phyloP scores from a whole-genome alignment of 2,329 filamentous ascomycete species.

The Calonectria leucothoes region DNA sequence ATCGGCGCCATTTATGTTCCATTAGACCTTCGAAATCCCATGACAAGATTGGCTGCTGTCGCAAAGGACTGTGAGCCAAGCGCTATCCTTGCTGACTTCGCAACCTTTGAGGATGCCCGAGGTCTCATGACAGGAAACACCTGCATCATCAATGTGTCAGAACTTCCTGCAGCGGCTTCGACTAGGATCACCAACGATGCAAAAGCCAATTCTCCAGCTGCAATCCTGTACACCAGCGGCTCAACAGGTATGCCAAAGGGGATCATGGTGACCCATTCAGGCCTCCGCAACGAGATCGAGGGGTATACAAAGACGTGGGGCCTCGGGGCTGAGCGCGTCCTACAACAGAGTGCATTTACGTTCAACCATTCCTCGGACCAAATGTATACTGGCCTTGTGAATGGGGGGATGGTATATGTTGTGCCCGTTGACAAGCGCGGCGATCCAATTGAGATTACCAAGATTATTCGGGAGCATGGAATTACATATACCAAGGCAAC shows the following conservation, averaged over 20 bases:
- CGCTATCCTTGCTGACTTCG: neutral
- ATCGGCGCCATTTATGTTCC: slow-evolving; percentile 52
- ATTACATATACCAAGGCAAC: neutral
- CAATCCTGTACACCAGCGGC: neutral
- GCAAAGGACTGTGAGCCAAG: neutral
- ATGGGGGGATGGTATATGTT: neutral
- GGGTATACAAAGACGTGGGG: neutral
- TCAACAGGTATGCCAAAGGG: slow-evolving; percentile 2
- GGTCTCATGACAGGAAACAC: too few species aligned
- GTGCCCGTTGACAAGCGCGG: neutral
- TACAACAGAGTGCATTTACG: neutral
- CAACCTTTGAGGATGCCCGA: too few species aligned
- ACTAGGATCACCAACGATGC: neutral
- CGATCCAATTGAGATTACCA: neutral
- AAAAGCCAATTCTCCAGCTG: neutral
- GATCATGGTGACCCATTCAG: neutral
- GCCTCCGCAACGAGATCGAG: neutral
- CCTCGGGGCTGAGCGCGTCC: neutral
- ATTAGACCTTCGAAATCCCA: slow-evolving; percentile 50
- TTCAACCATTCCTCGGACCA: neutral
- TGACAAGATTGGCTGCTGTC: slow-evolving; percentile 40
- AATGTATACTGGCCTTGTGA: neutral
- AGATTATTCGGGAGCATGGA: neutral
- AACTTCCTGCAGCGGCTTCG: neutral
- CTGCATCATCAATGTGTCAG: neutral